Evolutionary conservation across 1,139 yeast genomes (phyloP).

Genomic region (Saccharomyces uvarum): DNA sequence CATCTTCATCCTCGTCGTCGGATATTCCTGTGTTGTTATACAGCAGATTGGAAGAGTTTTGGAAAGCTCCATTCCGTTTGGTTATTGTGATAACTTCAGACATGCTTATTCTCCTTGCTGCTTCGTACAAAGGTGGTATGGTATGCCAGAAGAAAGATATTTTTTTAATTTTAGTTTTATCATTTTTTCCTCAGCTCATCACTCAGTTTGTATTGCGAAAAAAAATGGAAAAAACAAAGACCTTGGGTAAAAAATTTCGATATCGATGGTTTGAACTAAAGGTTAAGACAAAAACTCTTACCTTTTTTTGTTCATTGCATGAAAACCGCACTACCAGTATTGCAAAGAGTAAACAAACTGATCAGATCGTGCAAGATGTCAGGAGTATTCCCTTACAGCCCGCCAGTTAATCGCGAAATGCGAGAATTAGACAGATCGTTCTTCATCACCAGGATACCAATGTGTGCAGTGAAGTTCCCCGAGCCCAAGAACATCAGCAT

Average conservation of each 20-base stretch:
- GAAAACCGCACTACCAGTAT: not conserved
- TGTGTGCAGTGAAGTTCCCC: constrained; percentile 62
- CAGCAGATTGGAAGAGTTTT: constrained; percentile 12
- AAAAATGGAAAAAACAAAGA: constrained; percentile 1
- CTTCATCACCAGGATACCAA: constrained; percentile 48
- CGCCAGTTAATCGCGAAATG: constrained; percentile 68
- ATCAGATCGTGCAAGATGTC: not conserved
- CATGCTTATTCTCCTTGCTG: constrained; percentile 11
- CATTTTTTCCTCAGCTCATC: constrained; percentile 2
- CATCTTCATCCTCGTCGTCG: constrained; percentile 13
- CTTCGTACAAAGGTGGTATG: not conserved
- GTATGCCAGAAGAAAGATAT: not conserved
- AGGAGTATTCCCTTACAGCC: constrained; percentile 25
- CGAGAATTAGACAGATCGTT: constrained; percentile 53
- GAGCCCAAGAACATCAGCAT: constrained; percentile 55
- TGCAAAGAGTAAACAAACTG: not conserved
- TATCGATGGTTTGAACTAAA: not conserved
- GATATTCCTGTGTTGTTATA: constrained; percentile 14
- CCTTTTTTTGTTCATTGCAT: not conserved
- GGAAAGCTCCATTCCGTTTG: constrained; percentile 25
- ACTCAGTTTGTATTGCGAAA: not conserved
- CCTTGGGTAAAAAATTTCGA: not conserved
- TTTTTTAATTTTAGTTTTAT: constrained; percentile 4
- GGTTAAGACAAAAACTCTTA: not conserved
- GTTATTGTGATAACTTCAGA: constrained; percentile 27